Evolutionary conservation across 345 rosid genomes (phyloP).

Genomic region (Firmiana major): DNA sequence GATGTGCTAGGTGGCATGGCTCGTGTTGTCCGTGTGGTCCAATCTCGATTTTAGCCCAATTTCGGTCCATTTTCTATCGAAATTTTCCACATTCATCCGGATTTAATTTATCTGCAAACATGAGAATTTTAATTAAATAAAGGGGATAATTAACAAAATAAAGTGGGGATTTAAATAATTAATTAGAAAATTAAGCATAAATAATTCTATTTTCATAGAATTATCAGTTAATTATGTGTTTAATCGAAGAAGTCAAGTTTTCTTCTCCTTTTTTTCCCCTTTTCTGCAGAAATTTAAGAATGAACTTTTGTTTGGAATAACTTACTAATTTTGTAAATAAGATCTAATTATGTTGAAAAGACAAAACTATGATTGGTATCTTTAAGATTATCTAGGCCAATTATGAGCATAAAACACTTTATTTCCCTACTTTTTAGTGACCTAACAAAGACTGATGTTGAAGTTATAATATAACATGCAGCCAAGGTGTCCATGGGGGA

Average conservation of each 20-base stretch:
- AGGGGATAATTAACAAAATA: no score
- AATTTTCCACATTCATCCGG: no score
- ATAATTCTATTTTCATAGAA: no score
- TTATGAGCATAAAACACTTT: neutral
- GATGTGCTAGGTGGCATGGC: no score
- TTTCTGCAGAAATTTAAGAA: neutral
- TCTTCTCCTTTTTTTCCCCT: neutral
- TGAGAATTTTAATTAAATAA: no score
- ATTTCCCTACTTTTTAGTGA: neutral
- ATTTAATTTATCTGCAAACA: no score
- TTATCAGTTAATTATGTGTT: neutral
- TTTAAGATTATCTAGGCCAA: neutral
- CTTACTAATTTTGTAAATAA: neutral
- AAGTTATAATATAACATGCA: slow-evolving; percentile 15
- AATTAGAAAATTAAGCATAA: no score
- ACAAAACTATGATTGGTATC: neutral
- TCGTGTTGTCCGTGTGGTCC: no score
- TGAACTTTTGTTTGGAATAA: neutral
- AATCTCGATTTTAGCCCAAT: no score
- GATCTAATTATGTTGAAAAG: neutral
- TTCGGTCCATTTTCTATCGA: no score
- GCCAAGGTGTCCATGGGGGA: slow-evolving; percentile 95
- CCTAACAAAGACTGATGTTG: neutral
- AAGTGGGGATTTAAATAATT: no score
- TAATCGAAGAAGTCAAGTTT: neutral